These are phyloP conservation scores for Pseudopithomyces maydicus DNA, from an alignment of 2,329 filamentous ascomycete species.

Conservation along the genomic window DNA sequence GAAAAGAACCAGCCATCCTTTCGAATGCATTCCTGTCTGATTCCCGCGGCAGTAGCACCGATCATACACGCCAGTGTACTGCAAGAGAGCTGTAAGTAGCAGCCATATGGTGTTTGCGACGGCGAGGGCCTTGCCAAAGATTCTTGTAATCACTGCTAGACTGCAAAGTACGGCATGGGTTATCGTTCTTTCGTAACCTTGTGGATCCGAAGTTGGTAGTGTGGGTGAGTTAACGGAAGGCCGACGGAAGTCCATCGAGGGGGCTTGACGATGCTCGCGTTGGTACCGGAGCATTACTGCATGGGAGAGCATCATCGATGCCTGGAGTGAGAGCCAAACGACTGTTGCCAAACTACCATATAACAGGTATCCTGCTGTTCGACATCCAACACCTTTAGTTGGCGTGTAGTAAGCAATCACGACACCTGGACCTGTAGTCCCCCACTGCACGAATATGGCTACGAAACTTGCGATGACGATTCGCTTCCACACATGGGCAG, in stretches of 20 bases:
- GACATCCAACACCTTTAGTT: conserved; percentile 25
- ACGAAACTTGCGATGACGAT: conserved; percentile 19
- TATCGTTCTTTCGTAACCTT: conserved; percentile 2
- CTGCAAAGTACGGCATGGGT: too few species aligned
- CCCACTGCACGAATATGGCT: conserved; percentile 29
- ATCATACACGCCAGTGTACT: conserved; percentile 24
- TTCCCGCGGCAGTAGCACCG: conserved; percentile 26
- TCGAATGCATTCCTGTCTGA: conserved; percentile 13
- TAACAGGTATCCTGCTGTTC: conserved; percentile 9
- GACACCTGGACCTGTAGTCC: conserved; percentile 23
- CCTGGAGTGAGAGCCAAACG: conserved; percentile 18
- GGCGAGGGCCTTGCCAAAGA: conserved; percentile 14
- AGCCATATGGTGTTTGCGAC: conserved; percentile 25
- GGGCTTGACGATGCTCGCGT: conserved; percentile 14
- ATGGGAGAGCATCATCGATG: conserved; percentile 22
- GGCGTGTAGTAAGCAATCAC: conserved; percentile 27
- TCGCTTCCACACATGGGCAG: conserved; percentile 18
- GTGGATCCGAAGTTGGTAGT: neutral
- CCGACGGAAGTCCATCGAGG: conserved; percentile 18
- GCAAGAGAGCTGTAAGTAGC: conserved; percentile 19
- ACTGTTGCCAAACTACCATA: conserved; percentile 12
- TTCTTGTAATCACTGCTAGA: too few species aligned
- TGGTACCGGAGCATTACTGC: conserved; percentile 25
- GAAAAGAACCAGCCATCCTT: too few species aligned
- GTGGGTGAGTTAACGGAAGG: neutral